Percentiles rank a stretch among this genome's conserved stretches.
Conservation (phyloP, 2,329 filamentous ascomycete genomes). For the Drechslerella dactyloides region DNA sequence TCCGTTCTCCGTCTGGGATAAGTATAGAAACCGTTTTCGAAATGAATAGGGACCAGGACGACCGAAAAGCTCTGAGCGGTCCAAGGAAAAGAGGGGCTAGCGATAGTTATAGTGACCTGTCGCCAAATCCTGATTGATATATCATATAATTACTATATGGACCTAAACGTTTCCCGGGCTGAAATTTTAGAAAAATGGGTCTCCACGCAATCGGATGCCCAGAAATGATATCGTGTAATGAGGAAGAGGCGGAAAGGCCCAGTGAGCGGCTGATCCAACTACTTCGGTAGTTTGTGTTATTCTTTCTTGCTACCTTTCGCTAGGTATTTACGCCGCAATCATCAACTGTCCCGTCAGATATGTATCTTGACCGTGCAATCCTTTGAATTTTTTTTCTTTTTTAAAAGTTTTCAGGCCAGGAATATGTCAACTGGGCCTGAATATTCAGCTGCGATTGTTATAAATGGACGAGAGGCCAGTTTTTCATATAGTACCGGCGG, state of each 20-base stretch:
- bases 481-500: slow-evolving; percentile 43
- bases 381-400: not conserved
- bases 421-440: not conserved
- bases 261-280: too few species aligned
- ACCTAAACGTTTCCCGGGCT: not conserved
- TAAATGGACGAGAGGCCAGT: slow-evolving; percentile 46
- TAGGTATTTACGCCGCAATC: not conserved
- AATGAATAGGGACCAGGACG: not conserved
- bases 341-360: not conserved
- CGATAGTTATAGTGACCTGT: not conserved
- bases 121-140: not conserved
- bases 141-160: slow-evolving; percentile 3
- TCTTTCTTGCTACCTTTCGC: not conserved
- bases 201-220: not conserved
- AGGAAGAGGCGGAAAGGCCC: too few species aligned
- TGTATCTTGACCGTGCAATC: not conserved
- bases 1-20: not conserved
- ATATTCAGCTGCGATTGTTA: not conserved
- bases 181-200: not conserved
- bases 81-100: slow-evolving; percentile 1
- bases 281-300: too few species aligned
- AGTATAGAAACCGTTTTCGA: not conserved
- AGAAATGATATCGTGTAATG: not conserved
- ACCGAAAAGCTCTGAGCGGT: not conserved
- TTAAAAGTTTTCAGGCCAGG: not conserved